These are phyloP conservation scores for Darksidea phi DNA, from an alignment of 495 filamentous ascomycete genomes.

Conservation along the genomic window DNA sequence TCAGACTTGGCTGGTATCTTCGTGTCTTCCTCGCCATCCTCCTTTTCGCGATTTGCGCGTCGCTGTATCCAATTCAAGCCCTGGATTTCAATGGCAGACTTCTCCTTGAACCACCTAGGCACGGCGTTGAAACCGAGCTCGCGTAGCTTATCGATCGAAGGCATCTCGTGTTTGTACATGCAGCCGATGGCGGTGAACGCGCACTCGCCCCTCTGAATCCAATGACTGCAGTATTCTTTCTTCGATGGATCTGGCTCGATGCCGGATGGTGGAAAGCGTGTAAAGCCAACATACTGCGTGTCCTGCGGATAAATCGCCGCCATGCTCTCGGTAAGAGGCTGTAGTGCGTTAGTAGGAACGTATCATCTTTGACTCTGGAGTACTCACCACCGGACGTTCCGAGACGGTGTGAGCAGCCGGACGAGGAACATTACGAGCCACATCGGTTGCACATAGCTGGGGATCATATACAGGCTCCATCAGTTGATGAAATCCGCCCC, in stretches of 20 bases:
- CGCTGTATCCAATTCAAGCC: constrained; percentile 13
- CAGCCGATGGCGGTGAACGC: constrained; percentile 83
- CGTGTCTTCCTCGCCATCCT: not conserved
- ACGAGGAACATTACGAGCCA: no score
- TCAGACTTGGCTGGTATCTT: no score
- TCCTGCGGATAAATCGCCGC: constrained; percentile 11
- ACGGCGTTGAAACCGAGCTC: constrained; percentile 60
- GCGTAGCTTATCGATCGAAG: constrained; percentile 60
- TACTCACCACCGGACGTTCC: not conserved
- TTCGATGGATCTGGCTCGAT: constrained; percentile 40
- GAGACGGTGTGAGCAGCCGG: not conserved
- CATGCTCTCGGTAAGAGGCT: constrained; percentile 9
- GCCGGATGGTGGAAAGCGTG: constrained; percentile 38
- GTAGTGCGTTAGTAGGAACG: no score
- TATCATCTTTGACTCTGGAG: not conserved
- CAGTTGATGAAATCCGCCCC: not conserved
- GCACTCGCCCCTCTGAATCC: constrained; percentile 80
- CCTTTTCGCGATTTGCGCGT: not conserved
- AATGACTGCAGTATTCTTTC: constrained; percentile 84
- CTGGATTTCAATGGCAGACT: constrained; percentile 37
- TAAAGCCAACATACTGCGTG: constrained; percentile 5
- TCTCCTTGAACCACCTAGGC: constrained; percentile 59
- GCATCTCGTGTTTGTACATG: constrained; percentile 85
- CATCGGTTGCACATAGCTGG: no score
- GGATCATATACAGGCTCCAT: no score